Evolutionary conservation across 345 rosid genomes (phyloP).

Genomic region (Eucalyptus erythrocorys): DNA sequence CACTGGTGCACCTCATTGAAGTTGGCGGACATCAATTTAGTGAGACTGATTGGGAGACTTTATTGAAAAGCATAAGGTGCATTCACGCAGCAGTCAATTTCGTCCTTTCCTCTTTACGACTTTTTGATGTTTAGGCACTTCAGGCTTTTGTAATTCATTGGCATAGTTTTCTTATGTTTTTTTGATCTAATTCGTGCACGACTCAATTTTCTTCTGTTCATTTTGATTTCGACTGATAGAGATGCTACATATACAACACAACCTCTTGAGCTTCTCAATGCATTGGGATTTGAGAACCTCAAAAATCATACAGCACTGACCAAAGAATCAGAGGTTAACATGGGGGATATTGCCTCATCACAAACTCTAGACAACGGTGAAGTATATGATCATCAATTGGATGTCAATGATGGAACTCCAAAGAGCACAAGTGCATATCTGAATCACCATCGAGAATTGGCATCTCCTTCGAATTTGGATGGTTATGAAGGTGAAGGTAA

Average conservation of each 20-base stretch:
- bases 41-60: constrained; percentile 91
- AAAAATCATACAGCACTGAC: constrained; percentile 17
- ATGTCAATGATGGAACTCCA: constrained; percentile 16
- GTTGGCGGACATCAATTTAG: constrained; percentile 99
- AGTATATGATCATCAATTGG: constrained; percentile 20
- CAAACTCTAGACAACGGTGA: constrained; percentile 1
- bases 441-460: constrained; percentile 22
- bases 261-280: constrained; percentile 92
- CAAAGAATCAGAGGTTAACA: constrained; percentile 30
- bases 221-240: constrained; percentile 21
- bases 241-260: constrained; percentile 97
- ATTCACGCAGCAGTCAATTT: not conserved
- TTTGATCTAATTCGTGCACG: not conserved
- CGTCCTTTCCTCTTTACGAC: not conserved
- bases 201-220: not conserved
- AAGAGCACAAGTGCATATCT: not conserved
- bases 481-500: constrained; percentile 57
- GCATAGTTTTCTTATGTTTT: not conserved
- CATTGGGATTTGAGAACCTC: constrained; percentile 44
- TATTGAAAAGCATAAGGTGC: constrained; percentile 95
- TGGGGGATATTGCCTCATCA: not conserved
- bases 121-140: not conserved
- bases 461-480: constrained; percentile 24
- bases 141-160: not conserved
- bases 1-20: constrained; percentile 93